Conservation (phyloP, 2,329 filamentous ascomycete genomes). For the Westerdykella sp. region DNA sequence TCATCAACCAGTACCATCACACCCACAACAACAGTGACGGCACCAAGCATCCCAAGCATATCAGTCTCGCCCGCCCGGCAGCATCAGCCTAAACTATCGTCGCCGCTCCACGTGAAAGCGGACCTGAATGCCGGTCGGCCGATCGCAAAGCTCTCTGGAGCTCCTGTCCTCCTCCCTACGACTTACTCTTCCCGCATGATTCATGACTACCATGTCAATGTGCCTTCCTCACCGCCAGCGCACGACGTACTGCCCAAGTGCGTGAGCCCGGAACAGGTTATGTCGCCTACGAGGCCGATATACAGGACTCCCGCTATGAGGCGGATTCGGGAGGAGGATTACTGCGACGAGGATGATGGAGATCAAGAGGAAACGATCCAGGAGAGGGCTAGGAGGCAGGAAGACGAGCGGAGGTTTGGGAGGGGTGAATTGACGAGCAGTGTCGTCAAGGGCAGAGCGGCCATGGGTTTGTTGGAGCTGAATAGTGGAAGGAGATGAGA, state of each 20-base stretch:
- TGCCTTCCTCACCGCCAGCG: constrained; percentile 29
- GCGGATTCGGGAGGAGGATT: constrained; percentile 8
- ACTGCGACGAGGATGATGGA: constrained; percentile 12
- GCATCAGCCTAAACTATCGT: constrained; percentile 17
- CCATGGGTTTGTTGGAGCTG: constrained; percentile 49
- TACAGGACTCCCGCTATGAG: constrained; percentile 13
- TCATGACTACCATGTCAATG: constrained; percentile 12
- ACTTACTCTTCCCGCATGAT: constrained; percentile 36
- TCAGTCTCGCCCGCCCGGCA: constrained; percentile 24
- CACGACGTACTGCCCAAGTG: constrained; percentile 4
- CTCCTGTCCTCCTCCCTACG: constrained; percentile 37
- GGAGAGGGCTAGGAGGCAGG: constrained; percentile 20
- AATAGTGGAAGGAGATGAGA: constrained; percentile 23
- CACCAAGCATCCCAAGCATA: constrained; percentile 18
- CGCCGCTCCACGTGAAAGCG: constrained; percentile 12
- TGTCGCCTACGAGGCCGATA: constrained; percentile 12
- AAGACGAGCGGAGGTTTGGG: constrained; percentile 20
- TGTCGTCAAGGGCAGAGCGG: constrained; percentile 46
- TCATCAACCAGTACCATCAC: constrained; percentile 17
- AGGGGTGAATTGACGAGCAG: constrained; percentile 41
- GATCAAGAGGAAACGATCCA: constrained; percentile 13
- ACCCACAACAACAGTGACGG: constrained; percentile 10
- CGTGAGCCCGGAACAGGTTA: constrained; percentile 17
- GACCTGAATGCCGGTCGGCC: constrained; percentile 28
- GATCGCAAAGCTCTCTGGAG: constrained; percentile 25